Evolutionary conservation across 1,284 basidiomycete species (phyloP).

Genomic region (Ustilago cynodontis): DNA sequence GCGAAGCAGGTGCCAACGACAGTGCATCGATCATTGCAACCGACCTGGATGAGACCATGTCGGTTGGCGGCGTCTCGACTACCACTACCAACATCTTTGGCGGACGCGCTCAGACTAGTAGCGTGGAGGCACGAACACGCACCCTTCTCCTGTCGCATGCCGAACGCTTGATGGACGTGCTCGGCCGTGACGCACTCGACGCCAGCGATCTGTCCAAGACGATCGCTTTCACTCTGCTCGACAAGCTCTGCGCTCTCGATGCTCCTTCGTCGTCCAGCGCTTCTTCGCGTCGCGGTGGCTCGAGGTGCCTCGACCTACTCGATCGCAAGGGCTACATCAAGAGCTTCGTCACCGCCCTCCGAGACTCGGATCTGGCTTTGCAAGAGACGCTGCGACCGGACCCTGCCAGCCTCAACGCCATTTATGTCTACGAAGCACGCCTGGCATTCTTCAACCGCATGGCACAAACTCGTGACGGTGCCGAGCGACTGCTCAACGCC

Average conservation of each 20-base stretch:
- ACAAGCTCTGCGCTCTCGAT: slow-evolving; percentile 76
- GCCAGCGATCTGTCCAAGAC: slow-evolving; percentile 97
- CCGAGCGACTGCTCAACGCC: slow-evolving; percentile 85
- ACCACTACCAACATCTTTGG: slow-evolving; percentile 42
- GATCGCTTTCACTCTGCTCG: slow-evolving; percentile 86
- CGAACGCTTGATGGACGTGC: slow-evolving; percentile 81
- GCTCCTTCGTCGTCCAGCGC: slow-evolving; percentile 42
- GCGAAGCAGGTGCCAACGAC: slow-evolving; percentile 52
- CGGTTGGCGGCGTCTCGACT: slow-evolving; percentile 45
- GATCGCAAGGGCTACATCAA: slow-evolving; percentile 82
- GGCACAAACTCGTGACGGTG: slow-evolving; percentile 83
- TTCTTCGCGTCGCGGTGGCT: slow-evolving; percentile 34
- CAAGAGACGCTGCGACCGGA: slow-evolving; percentile 86
- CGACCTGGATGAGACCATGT: slow-evolving; percentile 53
- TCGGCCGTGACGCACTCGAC: slow-evolving; percentile 91
- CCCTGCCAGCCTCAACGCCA: slow-evolving; percentile 89
- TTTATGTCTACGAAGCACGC: slow-evolving; percentile 96
- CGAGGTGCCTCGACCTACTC: slow-evolving; percentile 77
- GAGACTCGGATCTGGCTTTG: slow-evolving; percentile 84
- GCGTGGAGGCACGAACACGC: slow-evolving; percentile 76
- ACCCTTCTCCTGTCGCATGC: slow-evolving; percentile 74
- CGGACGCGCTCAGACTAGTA: slow-evolving; percentile 44
- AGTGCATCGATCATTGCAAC: slow-evolving; percentile 52
- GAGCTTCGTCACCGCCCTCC: slow-evolving; percentile 85
- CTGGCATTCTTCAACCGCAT: slow-evolving; percentile 88